These are phyloP conservation scores for Eimeria tenella DNA, from an alignment of 169 alveolate species.

Conservation along the genomic window DNA sequence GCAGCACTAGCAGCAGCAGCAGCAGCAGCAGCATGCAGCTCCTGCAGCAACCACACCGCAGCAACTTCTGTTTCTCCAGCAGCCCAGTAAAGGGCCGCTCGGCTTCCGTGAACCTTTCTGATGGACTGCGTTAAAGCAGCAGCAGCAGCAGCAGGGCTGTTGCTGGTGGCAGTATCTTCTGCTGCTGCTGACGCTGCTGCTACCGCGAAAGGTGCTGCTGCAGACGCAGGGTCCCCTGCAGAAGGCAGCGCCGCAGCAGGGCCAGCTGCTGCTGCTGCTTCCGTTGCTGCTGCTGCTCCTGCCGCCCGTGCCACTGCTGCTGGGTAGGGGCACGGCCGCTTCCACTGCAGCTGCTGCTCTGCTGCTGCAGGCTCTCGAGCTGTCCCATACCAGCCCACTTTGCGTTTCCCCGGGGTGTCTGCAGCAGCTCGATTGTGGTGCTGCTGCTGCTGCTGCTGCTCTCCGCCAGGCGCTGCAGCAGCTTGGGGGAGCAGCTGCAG, in stretches of 20 bases:
- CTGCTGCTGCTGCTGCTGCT: constrained; percentile 64
- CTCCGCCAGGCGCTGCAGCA: background rate
- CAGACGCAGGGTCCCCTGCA: background rate
- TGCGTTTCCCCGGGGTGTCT: constrained; percentile 13
- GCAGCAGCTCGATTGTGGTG: constrained; percentile 50
- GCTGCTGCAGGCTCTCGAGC: background rate
- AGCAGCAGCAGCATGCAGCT: constrained; percentile 63
- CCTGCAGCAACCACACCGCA: constrained; percentile 70
- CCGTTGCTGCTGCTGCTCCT: constrained; percentile 9
- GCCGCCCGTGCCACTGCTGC: background rate
- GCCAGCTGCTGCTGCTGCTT: constrained; percentile 11
- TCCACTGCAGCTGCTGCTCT: constrained; percentile 45
- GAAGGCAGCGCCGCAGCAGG: background rate
- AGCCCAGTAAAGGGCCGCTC: constrained; percentile 26
- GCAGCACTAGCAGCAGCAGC: constrained; percentile 54
- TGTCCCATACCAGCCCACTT: constrained; percentile 19
- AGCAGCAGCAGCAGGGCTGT: constrained; percentile 43
- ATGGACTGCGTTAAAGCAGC: constrained; percentile 10
- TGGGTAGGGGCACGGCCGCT: background rate
- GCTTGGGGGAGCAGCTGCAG: constrained; percentile 16
- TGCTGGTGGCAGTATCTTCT: too few relatives aligned
- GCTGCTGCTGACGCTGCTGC: constrained; percentile 15
- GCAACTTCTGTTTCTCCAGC: constrained; percentile 18
- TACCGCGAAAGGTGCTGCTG: background rate
- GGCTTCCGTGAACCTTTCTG: background rate